A percentile compares a stretch with the other conserved stretches of the same genome.
Conservation (phyloP, 2,329 filamentous ascomycete species). For the Beauveria sp. region DNA sequence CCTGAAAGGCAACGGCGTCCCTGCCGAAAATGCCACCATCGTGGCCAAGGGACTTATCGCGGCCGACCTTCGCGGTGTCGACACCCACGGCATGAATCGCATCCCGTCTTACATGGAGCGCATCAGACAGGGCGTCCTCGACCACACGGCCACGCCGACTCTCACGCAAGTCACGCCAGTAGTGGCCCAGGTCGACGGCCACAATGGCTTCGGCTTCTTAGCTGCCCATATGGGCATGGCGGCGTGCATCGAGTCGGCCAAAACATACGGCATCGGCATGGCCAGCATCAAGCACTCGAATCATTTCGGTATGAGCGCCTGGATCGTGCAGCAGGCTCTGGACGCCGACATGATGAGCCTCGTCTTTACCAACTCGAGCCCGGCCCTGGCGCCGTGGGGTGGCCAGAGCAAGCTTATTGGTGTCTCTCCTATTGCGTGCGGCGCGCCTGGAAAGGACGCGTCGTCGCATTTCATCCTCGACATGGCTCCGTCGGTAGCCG, state of each 20-base stretch:
- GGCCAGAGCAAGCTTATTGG: slow-evolving; percentile 62
- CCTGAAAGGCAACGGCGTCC: slow-evolving; percentile 54
- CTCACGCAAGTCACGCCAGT: slow-evolving; percentile 59
- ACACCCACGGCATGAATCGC: slow-evolving; percentile 70
- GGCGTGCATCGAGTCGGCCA: slow-evolving; percentile 59
- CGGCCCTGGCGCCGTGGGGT: slow-evolving; percentile 65
- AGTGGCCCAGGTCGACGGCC: slow-evolving; percentile 58
- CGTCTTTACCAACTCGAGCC: slow-evolving; percentile 65
- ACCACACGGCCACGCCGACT: slow-evolving; percentile 50
- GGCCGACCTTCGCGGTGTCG: slow-evolving; percentile 70
- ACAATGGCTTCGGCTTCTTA: slow-evolving; percentile 70
- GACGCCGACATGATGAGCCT: slow-evolving; percentile 64
- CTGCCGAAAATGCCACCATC: slow-evolving; percentile 48
- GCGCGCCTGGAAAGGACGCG: slow-evolving; percentile 54
- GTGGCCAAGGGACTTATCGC: slow-evolving; percentile 62
- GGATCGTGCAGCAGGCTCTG: slow-evolving; percentile 70
- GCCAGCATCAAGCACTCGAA: slow-evolving; percentile 69
- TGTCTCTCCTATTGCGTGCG: slow-evolving; percentile 67
- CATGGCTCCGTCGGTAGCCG: slow-evolving; percentile 64
- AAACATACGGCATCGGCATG: slow-evolving; percentile 60
- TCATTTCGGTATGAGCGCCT: slow-evolving; percentile 78
- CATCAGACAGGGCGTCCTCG: slow-evolving; percentile 60
- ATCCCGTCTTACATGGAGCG: slow-evolving; percentile 72
- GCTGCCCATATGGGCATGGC: slow-evolving; percentile 60
- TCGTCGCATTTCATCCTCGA: slow-evolving; percentile 60